Conservation (phyloP, 345 rosid species). For the Gossypium turneri region DNA sequence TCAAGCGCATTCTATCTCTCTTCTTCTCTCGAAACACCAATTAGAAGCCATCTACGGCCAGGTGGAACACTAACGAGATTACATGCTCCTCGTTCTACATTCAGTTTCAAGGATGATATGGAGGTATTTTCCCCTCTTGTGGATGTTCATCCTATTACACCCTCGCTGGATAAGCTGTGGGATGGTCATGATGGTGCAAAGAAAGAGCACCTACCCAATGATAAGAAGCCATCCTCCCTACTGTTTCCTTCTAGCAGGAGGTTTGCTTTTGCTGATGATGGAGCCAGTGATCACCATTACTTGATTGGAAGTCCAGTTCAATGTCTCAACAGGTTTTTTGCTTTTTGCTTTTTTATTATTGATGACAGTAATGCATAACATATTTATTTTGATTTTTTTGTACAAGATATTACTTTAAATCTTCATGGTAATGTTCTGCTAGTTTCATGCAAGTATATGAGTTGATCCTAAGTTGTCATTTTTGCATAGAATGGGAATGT, state of each 20-base stretch:
- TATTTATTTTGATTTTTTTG: not conserved
- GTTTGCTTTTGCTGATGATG: constrained; percentile 61
- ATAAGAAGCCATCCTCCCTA: constrained; percentile 63
- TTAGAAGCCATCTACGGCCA: constrained; percentile 53
- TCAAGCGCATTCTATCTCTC: constrained; percentile 37
- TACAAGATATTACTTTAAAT: not conserved
- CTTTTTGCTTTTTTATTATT: constrained; percentile 12
- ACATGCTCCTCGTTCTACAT: constrained; percentile 61
- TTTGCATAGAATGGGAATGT: not conserved
- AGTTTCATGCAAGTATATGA: not conserved
- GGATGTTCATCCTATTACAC: constrained; percentile 72
- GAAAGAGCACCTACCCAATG: constrained; percentile 46
- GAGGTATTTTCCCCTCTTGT: constrained; percentile 87
- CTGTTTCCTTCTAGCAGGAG: constrained; percentile 69
- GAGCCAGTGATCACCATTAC: constrained; percentile 57
- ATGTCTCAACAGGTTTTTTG: constrained; percentile 61
- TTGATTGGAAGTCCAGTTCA: constrained; percentile 76
- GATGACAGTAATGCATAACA: not conserved
- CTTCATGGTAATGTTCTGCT: not conserved
- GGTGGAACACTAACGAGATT: constrained; percentile 68
- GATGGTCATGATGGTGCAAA: constrained; percentile 49
- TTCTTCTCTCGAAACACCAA: constrained; percentile 66
- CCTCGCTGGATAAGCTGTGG: constrained; percentile 80
- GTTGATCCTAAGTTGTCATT: not conserved
- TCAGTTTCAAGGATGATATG: constrained; percentile 87